Evolutionary conservation across 1,284 basidiomycete species (phyloP).

Genomic region (Cryptococcus sp.): DNA sequence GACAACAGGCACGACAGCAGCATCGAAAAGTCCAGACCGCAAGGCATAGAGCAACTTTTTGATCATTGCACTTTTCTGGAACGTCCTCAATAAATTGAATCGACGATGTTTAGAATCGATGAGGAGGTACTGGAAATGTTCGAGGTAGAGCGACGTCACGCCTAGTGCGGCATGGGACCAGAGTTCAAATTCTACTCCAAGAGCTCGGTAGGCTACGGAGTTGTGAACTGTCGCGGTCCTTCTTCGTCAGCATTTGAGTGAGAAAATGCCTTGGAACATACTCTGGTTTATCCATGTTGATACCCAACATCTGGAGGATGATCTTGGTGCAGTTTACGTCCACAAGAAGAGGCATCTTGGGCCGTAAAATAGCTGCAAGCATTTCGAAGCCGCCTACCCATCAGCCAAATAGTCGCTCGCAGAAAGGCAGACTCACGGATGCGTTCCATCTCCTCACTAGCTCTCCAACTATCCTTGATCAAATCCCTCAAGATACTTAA

Average conservation of each 20-base stretch:
- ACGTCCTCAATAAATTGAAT: slow-evolving; percentile 64
- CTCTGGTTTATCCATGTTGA: slow-evolving; percentile 76
- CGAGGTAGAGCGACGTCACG: slow-evolving; percentile 70
- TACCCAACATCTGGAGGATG: slow-evolving; percentile 75
- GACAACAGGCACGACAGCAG: slow-evolving; percentile 56
- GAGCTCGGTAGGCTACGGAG: slow-evolving; percentile 69
- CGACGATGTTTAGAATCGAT: slow-evolving; percentile 64
- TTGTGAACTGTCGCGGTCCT: slow-evolving; percentile 79
- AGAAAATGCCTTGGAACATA: slow-evolving; percentile 45
- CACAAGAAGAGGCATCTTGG: slow-evolving; percentile 66
- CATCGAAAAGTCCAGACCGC: slow-evolving; percentile 67
- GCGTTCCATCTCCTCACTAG: slow-evolving; percentile 85
- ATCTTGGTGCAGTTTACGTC: slow-evolving; percentile 71
- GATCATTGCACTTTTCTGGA: slow-evolving; percentile 67
- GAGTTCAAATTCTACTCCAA: slow-evolving; percentile 84
- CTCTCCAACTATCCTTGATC: slow-evolving; percentile 79
- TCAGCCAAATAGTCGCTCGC: neutral
- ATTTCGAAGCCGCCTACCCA: slow-evolving; percentile 77
- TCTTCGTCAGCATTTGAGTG: slow-evolving; percentile 7
- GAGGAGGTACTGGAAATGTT: slow-evolving; percentile 70
- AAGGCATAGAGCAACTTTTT: slow-evolving; percentile 74
- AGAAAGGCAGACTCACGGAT: slow-evolving; percentile 56
- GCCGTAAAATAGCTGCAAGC: slow-evolving; percentile 66
- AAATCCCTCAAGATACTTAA: slow-evolving; percentile 71
- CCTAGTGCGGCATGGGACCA: slow-evolving; percentile 70